A percentile compares a stretch with the other conserved stretches of the same genome.
Conservation (phyloP, 139 green algal genomes). For the Haematococcus lacustris region DNA sequence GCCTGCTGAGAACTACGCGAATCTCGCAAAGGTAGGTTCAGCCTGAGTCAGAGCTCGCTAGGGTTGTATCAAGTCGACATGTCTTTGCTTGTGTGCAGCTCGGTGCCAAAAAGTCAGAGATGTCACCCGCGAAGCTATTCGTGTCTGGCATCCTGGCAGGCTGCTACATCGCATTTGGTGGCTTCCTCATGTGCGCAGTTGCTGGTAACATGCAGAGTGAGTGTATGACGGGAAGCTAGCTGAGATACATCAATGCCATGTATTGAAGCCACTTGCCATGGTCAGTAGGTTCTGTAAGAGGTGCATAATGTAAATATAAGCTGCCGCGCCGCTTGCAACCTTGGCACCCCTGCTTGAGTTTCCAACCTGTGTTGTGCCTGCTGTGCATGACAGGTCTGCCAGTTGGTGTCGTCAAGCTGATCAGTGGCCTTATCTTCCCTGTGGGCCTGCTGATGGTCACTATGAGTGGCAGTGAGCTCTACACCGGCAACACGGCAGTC, state of each 20-base stretch:
- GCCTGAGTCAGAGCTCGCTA: too few species aligned
- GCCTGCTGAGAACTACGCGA: too few species aligned
- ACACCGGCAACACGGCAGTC: conserved; percentile 75
- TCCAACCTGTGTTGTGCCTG: too few species aligned
- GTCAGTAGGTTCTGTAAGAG: too few species aligned
- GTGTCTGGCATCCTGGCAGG: conserved; percentile 41
- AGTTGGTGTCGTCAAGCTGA: conserved; percentile 45
- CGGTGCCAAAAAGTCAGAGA: conserved; percentile 18
- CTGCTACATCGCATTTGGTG: conserved; percentile 47
- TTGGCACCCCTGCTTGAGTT: too few species aligned
- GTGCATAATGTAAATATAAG: too few species aligned
- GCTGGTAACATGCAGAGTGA: conserved; percentile 14
- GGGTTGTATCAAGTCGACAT: too few species aligned
- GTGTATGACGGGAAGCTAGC: neutral
- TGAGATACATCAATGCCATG: too few species aligned
- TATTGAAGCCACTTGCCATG: too few species aligned
- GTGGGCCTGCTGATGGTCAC: conserved; percentile 53
- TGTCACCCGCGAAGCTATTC: conserved; percentile 22
- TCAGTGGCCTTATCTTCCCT: conserved; percentile 46
- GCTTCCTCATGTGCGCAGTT: conserved; percentile 31
- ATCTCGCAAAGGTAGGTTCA: too few species aligned
- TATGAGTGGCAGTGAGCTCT: conserved; percentile 69
- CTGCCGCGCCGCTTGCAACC: too few species aligned
- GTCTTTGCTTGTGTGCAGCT: conserved; percentile 2
- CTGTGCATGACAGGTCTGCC: too few species aligned